Percentiles rank a stretch among this genome's conserved stretches.
Conservation (phyloP, 2,329 filamentous ascomycete species). For the Monosporascus sp. region DNA sequence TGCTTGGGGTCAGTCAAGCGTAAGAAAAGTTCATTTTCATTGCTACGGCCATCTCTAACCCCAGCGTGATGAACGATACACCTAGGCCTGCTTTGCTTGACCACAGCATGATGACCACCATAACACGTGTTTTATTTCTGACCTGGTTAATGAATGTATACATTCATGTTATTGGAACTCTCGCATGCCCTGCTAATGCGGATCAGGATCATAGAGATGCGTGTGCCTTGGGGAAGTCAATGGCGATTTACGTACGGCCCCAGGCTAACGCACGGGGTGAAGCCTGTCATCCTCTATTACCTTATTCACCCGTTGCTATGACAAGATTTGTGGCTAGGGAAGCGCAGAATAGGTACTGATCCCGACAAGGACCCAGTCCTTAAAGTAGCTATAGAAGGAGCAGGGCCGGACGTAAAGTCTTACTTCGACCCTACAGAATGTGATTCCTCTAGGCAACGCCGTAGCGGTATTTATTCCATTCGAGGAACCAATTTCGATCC, state of each 20-base stretch:
- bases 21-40: no score
- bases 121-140: not conserved
- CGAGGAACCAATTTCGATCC: conserved; percentile 1
- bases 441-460: not conserved
- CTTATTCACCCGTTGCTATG: no score
- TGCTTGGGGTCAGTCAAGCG: no score
- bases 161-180: not conserved
- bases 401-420: not conserved
- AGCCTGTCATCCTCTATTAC: no score
- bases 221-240: not conserved
- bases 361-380: no score
- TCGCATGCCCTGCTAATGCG: not conserved
- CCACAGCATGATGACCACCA: not conserved
- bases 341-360: no score
- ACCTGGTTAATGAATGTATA: not conserved
- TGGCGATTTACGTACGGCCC: no score
- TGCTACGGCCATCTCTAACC: no score
- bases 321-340: no score
- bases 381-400: not conserved
- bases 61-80: not conserved
- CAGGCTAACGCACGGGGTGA: no score
- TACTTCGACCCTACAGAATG: no score
- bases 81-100: not conserved
- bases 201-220: not conserved
- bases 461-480: not conserved